Percentiles rank a stretch among this genome's conserved stretches.
phyloP scores from a whole-genome alignment of 1,284 basidiomycete species.

The Ceratobasidium sp. region DNA sequence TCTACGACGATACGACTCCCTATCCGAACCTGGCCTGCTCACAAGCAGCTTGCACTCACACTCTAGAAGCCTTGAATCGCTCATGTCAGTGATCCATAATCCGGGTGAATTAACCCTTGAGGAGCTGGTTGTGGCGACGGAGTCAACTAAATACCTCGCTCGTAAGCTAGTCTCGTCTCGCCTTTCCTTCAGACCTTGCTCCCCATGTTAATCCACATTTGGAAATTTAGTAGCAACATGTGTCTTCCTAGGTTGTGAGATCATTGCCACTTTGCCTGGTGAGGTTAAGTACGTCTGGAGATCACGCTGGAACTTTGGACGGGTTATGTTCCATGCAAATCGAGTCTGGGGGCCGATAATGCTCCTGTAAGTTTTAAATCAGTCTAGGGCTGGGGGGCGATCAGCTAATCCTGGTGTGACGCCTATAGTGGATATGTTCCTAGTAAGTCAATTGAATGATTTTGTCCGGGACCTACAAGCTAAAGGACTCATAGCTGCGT shows the following conservation, averaged over 20 bases:
- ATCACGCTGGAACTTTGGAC: conserved; percentile 22
- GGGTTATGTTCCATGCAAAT: conserved; percentile 35
- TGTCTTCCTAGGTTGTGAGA: conserved; percentile 22
- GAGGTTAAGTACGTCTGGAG: conserved; percentile 14
- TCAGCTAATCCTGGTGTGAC: neutral
- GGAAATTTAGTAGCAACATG: neutral
- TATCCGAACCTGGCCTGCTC: too few relatives aligned
- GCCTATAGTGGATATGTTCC: conserved; percentile 5
- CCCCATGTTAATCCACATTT: neutral
- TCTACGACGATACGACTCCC: too few relatives aligned
- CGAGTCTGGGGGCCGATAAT: conserved; percentile 3
- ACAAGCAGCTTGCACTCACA: neutral
- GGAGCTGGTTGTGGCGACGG: neutral
- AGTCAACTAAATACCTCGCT: neutral
- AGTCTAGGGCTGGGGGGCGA: neutral
- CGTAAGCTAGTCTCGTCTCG: neutral
- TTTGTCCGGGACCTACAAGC: neutral
- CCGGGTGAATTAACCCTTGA: neutral
- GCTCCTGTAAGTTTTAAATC: conserved; percentile 12
- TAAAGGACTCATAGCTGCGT: neutral
- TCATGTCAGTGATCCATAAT: neutral
- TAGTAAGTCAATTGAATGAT: neutral
- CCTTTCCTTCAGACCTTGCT: neutral
- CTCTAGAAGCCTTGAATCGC: neutral
- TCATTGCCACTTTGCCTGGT: neutral